Evolutionary conservation across 2,329 filamentous ascomycete species (phyloP), one percentile per base, ranked within the genome.

Genomic region (Pseudogymnoascus verrucosus): DNA sequence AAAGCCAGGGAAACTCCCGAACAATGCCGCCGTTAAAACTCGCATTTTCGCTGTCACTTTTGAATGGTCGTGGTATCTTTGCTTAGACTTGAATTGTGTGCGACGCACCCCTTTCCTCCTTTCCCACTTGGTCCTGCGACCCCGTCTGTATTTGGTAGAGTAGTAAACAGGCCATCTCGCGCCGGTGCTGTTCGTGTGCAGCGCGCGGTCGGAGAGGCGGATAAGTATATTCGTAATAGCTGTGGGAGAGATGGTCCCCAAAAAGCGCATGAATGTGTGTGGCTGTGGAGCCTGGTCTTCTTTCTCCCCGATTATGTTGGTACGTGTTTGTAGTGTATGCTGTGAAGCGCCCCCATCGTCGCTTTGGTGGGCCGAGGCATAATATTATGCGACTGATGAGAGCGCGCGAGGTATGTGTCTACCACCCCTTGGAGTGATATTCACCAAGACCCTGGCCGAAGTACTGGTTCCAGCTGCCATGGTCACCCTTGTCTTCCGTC

Each of bases 401-500:
- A 47, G 42, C 42, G 42, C 42, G 21, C 42, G 42, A 47, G 42
- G 42, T 23, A 59, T 34, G 31, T 64, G 63, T 69, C 64, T 85
- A 96, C 91, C 91, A 96, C 71, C 91, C 91, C 74, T 91, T 90
- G 67, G 88, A 83, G 74, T 96, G 89, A 77, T 95, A 96, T 71
- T 92, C 90, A 73, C 86, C 86, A 61, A 81, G 78, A n/a, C 91
- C 91, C 73, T 88, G 86, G 72, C 89, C 86, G 71, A 96, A 92
- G 76, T 92, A 95, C 71, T 95, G 87, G 75, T 95, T 95, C 86
- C 85, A 93, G 71, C 89, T 91, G 71, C 82, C 86, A 70, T 87
- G 85, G 71, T 89, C 89, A 64, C 81, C 79, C 74, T 80, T 80
- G 76, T 83, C 80, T 65, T 72, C 64, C 72, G 60, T 74, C 65